Evolutionary conservation across 148 eudicot species (phyloP), one percentile per base, ranked within the genome.

Genomic region (Chenopodium formosanum): DNA sequence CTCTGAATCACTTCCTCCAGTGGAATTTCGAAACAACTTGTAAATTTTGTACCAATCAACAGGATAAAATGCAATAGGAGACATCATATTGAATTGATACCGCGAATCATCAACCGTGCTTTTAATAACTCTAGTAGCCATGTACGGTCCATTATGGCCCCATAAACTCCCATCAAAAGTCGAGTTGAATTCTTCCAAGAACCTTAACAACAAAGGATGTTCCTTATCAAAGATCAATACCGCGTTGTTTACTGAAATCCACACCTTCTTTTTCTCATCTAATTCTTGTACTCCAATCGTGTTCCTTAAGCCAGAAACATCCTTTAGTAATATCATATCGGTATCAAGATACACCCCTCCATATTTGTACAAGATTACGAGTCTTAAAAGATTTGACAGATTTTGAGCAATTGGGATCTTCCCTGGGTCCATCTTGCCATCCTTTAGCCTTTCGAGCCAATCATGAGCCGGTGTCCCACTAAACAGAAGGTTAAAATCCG

Each of bases 71-170:
- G 94, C 94, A 67, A 81, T 74, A 0, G 81, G 92, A 1, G 93
- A 87, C 87, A 94, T 68, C 3, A 94, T 72, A 3, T 89, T 89
- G 53, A 90, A 87, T 23, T 91, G 82, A 47, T 47, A 73, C 3
- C 9, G 48, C 2, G 71, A 7, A 20, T 84, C 46, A 46, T 60
- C 23, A 0, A 62, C 62, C 2, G 75, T 34, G 9, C 74, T 81
- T 32, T 78, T 64, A 0, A 89, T 90, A 32, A 94, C 90, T 78
- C 97, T 76, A 11, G 92, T 89, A 3, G 92, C 90, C 82, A 92
- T 74, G 78, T 92, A 88, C 0, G 97, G 98, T 1, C 97, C 98
- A 70, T 93, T 94, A 4, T 88, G 84, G 3, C 98, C 98, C 98
- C 98, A 94, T 64, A 31, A 81, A 66, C 82, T 90, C 8, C 98